Evolutionary conservation across 192 early-diverging fungal species (phyloP).

Genomic region (Coemansia sp.): DNA sequence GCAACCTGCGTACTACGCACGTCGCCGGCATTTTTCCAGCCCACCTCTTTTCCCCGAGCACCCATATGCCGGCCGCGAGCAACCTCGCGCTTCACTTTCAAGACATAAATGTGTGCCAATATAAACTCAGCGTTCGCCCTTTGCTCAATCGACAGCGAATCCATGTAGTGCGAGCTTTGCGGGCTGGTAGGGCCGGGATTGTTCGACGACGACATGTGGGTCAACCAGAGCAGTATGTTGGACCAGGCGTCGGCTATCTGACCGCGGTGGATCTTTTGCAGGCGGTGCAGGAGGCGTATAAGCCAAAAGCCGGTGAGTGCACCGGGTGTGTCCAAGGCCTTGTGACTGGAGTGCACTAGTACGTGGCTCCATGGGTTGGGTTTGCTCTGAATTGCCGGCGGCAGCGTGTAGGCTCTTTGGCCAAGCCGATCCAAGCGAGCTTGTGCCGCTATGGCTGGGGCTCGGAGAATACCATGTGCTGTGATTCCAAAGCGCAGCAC

Average conservation of each 20-base stretch:
- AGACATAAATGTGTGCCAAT: constrained; percentile 15
- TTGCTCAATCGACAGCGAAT: background rate
- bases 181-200: background rate
- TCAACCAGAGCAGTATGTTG: background rate
- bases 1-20: constrained; percentile 5
- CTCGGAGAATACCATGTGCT: background rate
- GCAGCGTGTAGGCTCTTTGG: background rate
- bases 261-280: background rate
- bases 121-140: constrained; percentile 4
- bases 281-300: background rate
- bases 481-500: background rate
- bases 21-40: background rate
- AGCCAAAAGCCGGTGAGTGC: background rate
- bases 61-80: constrained; percentile 19
- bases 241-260: background rate
- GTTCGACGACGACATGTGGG: background rate
- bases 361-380: background rate
- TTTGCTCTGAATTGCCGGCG: background rate
- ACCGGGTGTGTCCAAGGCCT: background rate
- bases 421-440: background rate
- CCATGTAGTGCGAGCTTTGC: background rate
- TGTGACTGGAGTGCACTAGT: background rate
- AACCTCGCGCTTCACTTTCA: constrained; percentile 7
- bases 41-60: background rate
- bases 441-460: background rate